Conservation (phyloP, 2,329 filamentous ascomycete genomes). For the Tolypocladium endophyticum region DNA sequence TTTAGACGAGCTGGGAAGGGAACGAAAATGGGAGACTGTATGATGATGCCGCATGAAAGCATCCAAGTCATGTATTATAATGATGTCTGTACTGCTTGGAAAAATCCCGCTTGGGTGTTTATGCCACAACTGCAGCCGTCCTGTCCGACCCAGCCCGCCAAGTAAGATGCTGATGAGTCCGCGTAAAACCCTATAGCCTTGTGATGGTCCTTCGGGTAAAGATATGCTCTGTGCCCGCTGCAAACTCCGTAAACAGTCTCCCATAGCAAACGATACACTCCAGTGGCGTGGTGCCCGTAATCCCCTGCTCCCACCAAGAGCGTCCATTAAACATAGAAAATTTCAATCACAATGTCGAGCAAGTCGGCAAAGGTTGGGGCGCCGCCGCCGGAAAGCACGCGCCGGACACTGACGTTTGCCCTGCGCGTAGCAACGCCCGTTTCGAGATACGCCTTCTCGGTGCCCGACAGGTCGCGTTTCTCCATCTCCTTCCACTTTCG, state of each 20-base stretch:
- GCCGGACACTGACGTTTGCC: constrained; percentile 18
- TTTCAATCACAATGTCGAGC: constrained; percentile 35
- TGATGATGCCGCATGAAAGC: background rate
- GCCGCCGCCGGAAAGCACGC: constrained; percentile 19
- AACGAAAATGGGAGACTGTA: background rate
- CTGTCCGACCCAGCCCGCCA: background rate
- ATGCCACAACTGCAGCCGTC: background rate
- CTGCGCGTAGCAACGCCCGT: constrained; percentile 31
- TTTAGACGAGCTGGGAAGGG: background rate
- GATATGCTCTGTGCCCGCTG: background rate
- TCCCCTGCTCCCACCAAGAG: background rate
- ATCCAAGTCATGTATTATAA: constrained; percentile 4
- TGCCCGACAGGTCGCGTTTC: constrained; percentile 42
- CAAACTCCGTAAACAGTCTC: background rate
- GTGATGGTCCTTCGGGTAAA: background rate
- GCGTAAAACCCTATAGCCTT: background rate
- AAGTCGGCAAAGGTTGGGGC: constrained; percentile 29
- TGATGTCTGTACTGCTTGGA: background rate
- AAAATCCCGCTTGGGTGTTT: background rate
- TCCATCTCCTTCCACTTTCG: constrained; percentile 59
- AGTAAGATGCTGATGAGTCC: background rate
- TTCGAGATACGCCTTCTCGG: constrained; percentile 46
- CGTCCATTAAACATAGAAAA: constrained; percentile 24
- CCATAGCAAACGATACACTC: background rate
- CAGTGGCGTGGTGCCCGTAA: background rate